Evolutionary conservation across 192 early-diverging fungal species (phyloP).

Genomic region (Umbelopsis sp.): DNA sequence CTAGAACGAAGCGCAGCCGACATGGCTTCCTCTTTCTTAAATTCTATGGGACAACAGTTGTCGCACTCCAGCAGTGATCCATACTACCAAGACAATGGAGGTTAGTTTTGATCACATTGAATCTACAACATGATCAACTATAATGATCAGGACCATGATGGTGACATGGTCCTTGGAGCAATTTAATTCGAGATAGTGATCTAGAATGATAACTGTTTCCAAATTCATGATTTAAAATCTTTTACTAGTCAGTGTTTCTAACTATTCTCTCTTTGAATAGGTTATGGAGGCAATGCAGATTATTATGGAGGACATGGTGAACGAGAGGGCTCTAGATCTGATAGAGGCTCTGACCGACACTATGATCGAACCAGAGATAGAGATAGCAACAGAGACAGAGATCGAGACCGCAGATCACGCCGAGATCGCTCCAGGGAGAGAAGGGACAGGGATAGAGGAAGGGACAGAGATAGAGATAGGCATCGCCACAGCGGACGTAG

Average conservation of each 20-base stretch:
- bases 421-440: slow-evolving; percentile 38
- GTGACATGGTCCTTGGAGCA: slow-evolving; percentile 3
- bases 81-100: slow-evolving; percentile 18
- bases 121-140: neutral
- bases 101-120: neutral
- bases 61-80: neutral
- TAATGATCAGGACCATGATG: neutral
- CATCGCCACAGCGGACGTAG: slow-evolving; percentile 26
- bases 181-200: slow-evolving; percentile 16
- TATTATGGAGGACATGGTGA: slow-evolving; percentile 19
- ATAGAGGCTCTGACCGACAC: slow-evolving; percentile 25
- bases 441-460: slow-evolving; percentile 41
- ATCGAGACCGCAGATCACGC: slow-evolving; percentile 46
- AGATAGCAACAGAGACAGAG: slow-evolving; percentile 55
- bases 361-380: slow-evolving; percentile 42
- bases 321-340: neutral
- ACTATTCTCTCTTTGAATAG: neutral
- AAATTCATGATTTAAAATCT: too few relatives aligned
- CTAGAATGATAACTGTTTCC: too few relatives aligned
- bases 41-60: slow-evolving; percentile 24
- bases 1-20: slow-evolving; percentile 20
- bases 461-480: slow-evolving; percentile 36
- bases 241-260: neutral
- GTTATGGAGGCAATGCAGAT: slow-evolving; percentile 13
- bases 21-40: slow-evolving; percentile 20